These are phyloP conservation scores for Populus hybrid DNA, from an alignment of 441 rosid genomes.

Conservation along the genomic window DNA sequence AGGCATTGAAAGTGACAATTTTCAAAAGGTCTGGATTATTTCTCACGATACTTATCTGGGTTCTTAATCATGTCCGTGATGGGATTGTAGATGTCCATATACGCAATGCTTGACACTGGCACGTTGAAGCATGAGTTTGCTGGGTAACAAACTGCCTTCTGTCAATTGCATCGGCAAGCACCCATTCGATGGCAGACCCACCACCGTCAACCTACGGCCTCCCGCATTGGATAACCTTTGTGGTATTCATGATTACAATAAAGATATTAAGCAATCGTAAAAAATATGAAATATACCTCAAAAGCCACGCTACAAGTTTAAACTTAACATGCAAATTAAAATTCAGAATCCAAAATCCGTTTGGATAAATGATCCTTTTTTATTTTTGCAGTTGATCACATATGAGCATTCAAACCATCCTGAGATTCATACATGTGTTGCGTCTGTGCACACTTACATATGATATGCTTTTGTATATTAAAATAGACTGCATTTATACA, in stretches of 20 bases:
- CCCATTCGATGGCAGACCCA: slow-evolving; percentile 55
- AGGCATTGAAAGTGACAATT: neutral
- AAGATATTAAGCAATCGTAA: neutral
- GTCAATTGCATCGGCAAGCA: slow-evolving; percentile 57
- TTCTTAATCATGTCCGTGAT: slow-evolving; percentile 1
- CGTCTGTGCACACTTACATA: neutral
- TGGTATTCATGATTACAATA: neutral
- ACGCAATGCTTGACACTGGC: neutral
- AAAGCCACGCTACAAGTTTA: neutral
- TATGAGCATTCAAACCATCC: neutral
- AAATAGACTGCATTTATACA: neutral
- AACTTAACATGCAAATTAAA: neutral
- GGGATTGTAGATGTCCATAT: neutral
- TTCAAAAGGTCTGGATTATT: neutral
- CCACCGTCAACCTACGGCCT: slow-evolving; percentile 32
- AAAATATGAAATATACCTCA: neutral
- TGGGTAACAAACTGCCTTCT: neutral
- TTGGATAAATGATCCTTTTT: neutral
- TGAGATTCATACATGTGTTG: neutral
- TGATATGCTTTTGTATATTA: no score
- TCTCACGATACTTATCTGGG: slow-evolving; percentile 3
- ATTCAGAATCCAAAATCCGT: no score
- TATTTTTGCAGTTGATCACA: neutral
- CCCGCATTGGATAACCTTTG: slow-evolving; percentile 42
- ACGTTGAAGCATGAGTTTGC: neutral